Conservation (phyloP, 495 filamentous ascomycete genomes). For the Haplographium delicatum region DNA sequence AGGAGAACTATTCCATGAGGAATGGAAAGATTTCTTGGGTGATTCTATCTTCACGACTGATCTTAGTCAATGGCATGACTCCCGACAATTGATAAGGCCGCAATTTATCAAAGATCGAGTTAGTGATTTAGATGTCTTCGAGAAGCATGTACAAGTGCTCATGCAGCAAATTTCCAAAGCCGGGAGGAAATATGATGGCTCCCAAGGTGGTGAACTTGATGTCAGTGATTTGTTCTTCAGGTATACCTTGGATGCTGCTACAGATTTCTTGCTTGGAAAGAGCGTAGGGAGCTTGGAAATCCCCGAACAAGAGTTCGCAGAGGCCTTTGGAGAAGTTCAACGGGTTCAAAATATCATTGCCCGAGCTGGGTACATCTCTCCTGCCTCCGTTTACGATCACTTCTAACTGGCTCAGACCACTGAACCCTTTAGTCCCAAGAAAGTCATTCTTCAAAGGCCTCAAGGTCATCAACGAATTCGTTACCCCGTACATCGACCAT, state of each 20-base stretch:
- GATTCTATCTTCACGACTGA: slow-evolving; percentile 79
- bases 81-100: slow-evolving; percentile 66
- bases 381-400: not conserved
- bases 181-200: slow-evolving; percentile 39
- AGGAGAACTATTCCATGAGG: slow-evolving; percentile 59
- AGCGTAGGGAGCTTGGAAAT: slow-evolving; percentile 61
- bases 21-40: slow-evolving; percentile 70
- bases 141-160: slow-evolving; percentile 66
- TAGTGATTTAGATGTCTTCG: slow-evolving; percentile 73
- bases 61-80: slow-evolving; percentile 66
- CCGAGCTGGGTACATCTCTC: slow-evolving; percentile 43
- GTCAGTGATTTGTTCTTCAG: slow-evolving; percentile 70
- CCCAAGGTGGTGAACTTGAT: slow-evolving; percentile 49
- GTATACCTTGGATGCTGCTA: slow-evolving; percentile 76
- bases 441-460: slow-evolving; percentile 55
- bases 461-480: slow-evolving; percentile 65
- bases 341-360: slow-evolving; percentile 56
- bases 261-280: slow-evolving; percentile 80
- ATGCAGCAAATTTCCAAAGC: slow-evolving; percentile 53
- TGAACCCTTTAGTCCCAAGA: slow-evolving; percentile 51
- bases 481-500: slow-evolving; percentile 66
- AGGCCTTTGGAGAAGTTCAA: slow-evolving; percentile 70
- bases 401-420: slow-evolving; percentile 35
- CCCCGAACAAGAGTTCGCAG: slow-evolving; percentile 50
- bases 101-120: slow-evolving; percentile 82